Base-by-base conservation (phyloP, 2,329 filamentous ascomycete genomes). In the Beauveria sp. region DNA sequence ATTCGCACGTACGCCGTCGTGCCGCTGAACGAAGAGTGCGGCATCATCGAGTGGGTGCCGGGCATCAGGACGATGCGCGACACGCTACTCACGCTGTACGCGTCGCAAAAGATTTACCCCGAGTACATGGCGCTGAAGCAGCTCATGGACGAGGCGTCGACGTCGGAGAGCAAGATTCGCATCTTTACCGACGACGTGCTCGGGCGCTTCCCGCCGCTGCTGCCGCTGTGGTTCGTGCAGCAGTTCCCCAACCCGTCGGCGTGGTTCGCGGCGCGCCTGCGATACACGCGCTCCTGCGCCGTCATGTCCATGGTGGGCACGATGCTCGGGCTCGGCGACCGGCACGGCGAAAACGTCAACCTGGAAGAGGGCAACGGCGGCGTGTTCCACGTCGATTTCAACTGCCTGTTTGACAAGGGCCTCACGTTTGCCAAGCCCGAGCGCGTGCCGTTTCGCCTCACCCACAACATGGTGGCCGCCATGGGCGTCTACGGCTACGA, bases 291-390 rank as follows among this genome's bases (percentile, higher is more conserved):
- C 4, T 96, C 94, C 1, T 93, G 90, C 69, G 94, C 96, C 12
- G 94, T 99, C 66, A 99, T 99, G 92, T 96, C 92, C n/a, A 99
- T 99, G 84, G 91, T 96, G 5, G 94, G 94, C 55, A 96, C 96
- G 61, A 92, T 97, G 54, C 83, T 99, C 5, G 94, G 89, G 0
- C 80, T 99, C 0, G 94, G 94, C 44, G 94, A 99, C 74, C 87
- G 94, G 4, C 94, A 99, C 75, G 93, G 93, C 62, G 94, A 99
- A 74, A 99, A 99, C 73, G 91, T 99, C 60, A 84, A 97, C 34
- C 86, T 99, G 37, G 92, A 97, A 73, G 91, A 97, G 76, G 89
- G 90, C 61, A 96, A 92, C 65, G 94, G 96, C 50, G 93, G 93
- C 56, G 87, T 96, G 2, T 90, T 99, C 74, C 94, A 99, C 74